Percentiles rank a stretch among this genome's conserved stretches.
These are phyloP conservation scores for Pisolithus marmoratus DNA, from an alignment of 768 basidiomycete genomes.

Conservation along the genomic window DNA sequence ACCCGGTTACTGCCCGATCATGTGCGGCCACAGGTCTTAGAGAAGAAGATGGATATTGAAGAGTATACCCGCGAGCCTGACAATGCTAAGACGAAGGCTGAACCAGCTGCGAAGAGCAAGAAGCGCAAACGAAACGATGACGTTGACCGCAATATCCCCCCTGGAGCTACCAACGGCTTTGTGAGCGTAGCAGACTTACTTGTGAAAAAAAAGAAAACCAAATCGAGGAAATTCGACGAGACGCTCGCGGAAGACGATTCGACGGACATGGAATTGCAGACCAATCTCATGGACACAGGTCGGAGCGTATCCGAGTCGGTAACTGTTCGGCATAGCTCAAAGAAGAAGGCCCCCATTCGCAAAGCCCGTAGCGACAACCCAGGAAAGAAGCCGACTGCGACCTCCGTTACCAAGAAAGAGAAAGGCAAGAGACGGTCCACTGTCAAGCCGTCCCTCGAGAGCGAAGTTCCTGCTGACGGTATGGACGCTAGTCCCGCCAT, in stretches of 20 bases:
- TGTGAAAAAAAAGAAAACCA: constrained; percentile 42
- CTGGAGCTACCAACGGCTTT: constrained; percentile 67
- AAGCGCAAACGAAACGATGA: constrained; percentile 74
- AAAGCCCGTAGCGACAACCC: constrained; percentile 40
- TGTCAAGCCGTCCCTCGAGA: constrained; percentile 38
- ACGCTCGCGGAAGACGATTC: constrained; percentile 58
- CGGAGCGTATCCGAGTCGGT: constrained; percentile 48
- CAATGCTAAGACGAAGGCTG: constrained; percentile 29
- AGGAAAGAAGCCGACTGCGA: constrained; percentile 15
- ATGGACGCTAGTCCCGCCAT: constrained; percentile 47
- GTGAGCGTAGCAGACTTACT: constrained; percentile 62
- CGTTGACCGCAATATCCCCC: constrained; percentile 63
- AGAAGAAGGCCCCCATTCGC: constrained; percentile 35
- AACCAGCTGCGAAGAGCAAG: constrained; percentile 29
- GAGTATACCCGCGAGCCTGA: constrained; percentile 52
- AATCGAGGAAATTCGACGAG: constrained; percentile 41
- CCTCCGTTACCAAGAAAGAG: constrained; percentile 12
- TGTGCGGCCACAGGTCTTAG: constrained; percentile 68
- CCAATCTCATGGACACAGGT: constrained; percentile 42
- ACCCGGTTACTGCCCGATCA: constrained; percentile 77
- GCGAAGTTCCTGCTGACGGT: constrained; percentile 50
- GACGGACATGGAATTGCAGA: constrained; percentile 61
- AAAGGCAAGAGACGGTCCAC: constrained; percentile 26
- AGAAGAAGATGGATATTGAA: constrained; percentile 80
- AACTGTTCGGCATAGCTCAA: constrained; percentile 24